Evolutionary conservation across 2,329 filamentous ascomycete genomes (phyloP), one percentile per base, ranked within the genome.

Genomic region (Stagonosporopsis chrysanthemi): DNA sequence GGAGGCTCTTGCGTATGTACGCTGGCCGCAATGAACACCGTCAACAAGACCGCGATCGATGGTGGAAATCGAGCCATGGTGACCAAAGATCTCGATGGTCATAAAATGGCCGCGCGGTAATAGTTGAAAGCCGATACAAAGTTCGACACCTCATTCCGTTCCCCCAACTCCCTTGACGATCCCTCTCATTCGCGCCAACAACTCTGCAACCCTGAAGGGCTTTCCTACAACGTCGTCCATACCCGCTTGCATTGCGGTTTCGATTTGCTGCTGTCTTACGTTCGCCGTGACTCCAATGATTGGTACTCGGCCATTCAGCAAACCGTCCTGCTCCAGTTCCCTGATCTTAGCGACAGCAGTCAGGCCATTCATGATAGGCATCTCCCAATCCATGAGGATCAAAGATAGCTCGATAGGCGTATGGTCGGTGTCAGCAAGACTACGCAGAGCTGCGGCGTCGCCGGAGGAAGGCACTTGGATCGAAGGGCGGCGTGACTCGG

Each of bases 201-300:
- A 46, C 43, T 73, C 71, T 1, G 58, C 58, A 23, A 74, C 67
- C 2, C 67, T 59, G 71, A 93, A 94, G 3, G 91, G 90, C 71
- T 94, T 94, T 1, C 88, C 88, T 33, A 94, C 89, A 40, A 92
- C 86, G 74, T 74, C 66, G n/a, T 75, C 72, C 73, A 76, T 76
- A 3, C 73, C 74, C 0, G 68, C 71, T 24, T 67, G 51, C 14
- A 74, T 57, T 0, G 73, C 70, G 9, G 39, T 60, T 2, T 66
- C 41, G 1, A 76, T 66, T 54, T 75, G 72, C 45, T 74, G 63
- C 39, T 60, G 54, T n/a, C 74, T 52, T 2, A 72, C 73, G 51
- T 76, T 76, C 2, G 73, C 73, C 6, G 73, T 76, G 1, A 76
- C 69, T 8, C 68, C 73, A 41, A 76, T 73, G 1, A 75, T 64